phyloP scores from a whole-genome alignment of 108 stramenopile species.

The Conticribra weissflogii region DNA sequence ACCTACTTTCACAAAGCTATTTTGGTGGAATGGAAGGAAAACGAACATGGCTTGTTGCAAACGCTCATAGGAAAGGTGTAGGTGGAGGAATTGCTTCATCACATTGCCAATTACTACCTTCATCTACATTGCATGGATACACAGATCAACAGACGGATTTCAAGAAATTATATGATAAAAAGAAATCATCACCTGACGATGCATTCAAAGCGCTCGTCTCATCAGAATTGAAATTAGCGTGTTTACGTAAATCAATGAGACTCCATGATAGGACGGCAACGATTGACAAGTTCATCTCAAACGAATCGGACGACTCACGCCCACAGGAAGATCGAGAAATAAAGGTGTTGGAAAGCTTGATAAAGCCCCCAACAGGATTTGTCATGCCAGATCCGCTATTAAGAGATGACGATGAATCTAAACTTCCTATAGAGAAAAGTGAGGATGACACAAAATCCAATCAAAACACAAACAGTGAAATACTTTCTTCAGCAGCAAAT shows the following conservation, averaged over 20 bases:
- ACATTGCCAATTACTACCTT: conserved; percentile 5
- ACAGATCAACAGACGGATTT: not conserved
- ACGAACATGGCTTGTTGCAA: conserved; percentile 20
- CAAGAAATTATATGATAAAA: not conserved
- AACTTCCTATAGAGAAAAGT: not conserved
- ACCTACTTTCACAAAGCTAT: conserved; percentile 24
- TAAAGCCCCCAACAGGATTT: conserved; percentile 12
- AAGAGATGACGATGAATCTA: not conserved
- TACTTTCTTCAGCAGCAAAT: no score
- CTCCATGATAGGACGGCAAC: conserved; percentile 16
- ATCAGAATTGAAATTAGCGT: conserved; percentile 25
- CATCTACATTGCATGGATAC: not conserved
- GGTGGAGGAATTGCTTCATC: conserved; percentile 12
- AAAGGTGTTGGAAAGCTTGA: conserved; percentile 16
- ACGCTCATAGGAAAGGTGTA: not conserved
- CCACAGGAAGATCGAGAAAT: conserved; percentile 18
- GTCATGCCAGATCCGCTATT: not conserved
- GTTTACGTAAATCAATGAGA: conserved; percentile 9
- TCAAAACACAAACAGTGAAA: not conserved
- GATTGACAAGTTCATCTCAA: conserved; percentile 12
- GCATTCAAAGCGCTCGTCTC: conserved; percentile 9
- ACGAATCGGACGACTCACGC: not conserved
- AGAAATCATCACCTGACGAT: conserved; percentile 11
- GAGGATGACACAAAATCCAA: not conserved
- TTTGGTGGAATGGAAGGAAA: conserved; percentile 44